Percentiles rank a stretch among this genome's conserved stretches.
phyloP scores from a whole-genome alignment of 2,329 filamentous ascomycete genomes.

The Westerdykella ornata region DNA sequence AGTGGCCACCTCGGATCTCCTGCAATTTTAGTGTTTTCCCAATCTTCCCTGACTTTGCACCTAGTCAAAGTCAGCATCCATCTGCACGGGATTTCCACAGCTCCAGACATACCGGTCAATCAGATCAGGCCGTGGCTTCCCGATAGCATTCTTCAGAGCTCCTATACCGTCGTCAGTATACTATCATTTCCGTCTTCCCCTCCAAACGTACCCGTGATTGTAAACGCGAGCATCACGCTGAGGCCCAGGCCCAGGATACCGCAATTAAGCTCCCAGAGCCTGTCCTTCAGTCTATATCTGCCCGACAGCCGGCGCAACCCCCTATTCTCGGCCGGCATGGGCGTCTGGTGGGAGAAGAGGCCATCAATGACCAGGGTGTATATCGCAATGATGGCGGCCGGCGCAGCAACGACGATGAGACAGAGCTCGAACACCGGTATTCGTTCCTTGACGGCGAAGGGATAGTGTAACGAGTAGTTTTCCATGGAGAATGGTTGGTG shows the following conservation, averaged over 20 bases:
- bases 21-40: conserved; percentile 26
- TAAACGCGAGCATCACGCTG: conserved; percentile 50
- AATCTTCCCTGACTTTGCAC: conserved; percentile 13
- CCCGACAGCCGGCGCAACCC: conserved; percentile 37
- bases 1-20: conserved; percentile 30
- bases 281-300: conserved; percentile 48
- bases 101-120: conserved; percentile 47
- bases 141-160: conserved; percentile 53
- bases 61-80: conserved; percentile 4
- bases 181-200: conserved; percentile 19
- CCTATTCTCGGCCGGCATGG: conserved; percentile 21
- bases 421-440: conserved; percentile 47
- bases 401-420: conserved; percentile 45
- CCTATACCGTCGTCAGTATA: conserved; percentile 18
- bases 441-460: conserved; percentile 51
- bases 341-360: conserved; percentile 47
- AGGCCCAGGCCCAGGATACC: conserved; percentile 52
- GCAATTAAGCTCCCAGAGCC: conserved; percentile 58
- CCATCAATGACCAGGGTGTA: conserved; percentile 55
- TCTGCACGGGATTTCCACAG: conserved; percentile 11
- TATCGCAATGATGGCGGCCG: conserved; percentile 47
- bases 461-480: conserved; percentile 54
- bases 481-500: conserved; percentile 53
- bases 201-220: conserved; percentile 44
- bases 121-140: conserved; percentile 55